Percentiles rank a stretch among this genome's conserved stretches.
Conservation (phyloP, 2,329 filamentous ascomycete genomes). For the Fusarium phyllophilum region DNA sequence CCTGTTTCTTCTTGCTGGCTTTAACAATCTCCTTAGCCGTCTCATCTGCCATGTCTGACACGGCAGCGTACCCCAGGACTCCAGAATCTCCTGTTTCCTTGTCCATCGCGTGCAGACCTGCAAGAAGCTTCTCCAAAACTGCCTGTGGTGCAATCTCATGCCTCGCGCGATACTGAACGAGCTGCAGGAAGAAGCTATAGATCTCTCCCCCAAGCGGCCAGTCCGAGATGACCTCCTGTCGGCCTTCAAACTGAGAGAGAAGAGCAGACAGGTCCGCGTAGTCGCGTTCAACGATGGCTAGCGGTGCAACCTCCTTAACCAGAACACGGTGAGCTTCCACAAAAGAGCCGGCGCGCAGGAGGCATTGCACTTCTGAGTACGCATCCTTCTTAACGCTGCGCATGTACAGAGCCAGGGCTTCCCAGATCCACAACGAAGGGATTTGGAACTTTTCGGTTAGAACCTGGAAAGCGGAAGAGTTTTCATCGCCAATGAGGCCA, state of each 20-base stretch:
- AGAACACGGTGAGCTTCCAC: slow-evolving; percentile 88
- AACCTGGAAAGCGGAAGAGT: slow-evolving; percentile 65
- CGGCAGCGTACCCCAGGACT: slow-evolving; percentile 71
- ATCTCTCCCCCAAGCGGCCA: slow-evolving; percentile 86
- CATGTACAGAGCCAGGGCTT: slow-evolving; percentile 85
- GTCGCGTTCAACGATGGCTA: slow-evolving; percentile 83
- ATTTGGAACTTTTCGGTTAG: slow-evolving; percentile 75
- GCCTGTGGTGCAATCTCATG: slow-evolving; percentile 54
- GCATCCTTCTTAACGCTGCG: slow-evolving; percentile 77
- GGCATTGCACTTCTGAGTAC: slow-evolving; percentile 77
- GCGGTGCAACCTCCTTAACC: slow-evolving; percentile 81
- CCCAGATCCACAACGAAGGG: slow-evolving; percentile 83
- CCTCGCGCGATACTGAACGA: slow-evolving; percentile 58
- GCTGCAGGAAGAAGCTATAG: slow-evolving; percentile 71
- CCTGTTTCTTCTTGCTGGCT: slow-evolving; percentile 64
- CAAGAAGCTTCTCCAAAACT: slow-evolving; percentile 66
- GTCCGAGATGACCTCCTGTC: slow-evolving; percentile 69
- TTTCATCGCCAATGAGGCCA: slow-evolving; percentile 69
- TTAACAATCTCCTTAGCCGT: slow-evolving; percentile 74
- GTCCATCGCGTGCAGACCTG: slow-evolving; percentile 66
- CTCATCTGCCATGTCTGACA: slow-evolving; percentile 82
- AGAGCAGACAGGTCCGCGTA: slow-evolving; percentile 75
- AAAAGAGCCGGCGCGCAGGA: slow-evolving; percentile 80
- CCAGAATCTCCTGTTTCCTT: slow-evolving; percentile 56
- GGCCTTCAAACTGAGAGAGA: slow-evolving; percentile 75